Percentiles rank a stretch among this genome's conserved stretches.
phyloP scores from a whole-genome alignment of 768 basidiomycete genomes.

The Agrocybe praecox region DNA sequence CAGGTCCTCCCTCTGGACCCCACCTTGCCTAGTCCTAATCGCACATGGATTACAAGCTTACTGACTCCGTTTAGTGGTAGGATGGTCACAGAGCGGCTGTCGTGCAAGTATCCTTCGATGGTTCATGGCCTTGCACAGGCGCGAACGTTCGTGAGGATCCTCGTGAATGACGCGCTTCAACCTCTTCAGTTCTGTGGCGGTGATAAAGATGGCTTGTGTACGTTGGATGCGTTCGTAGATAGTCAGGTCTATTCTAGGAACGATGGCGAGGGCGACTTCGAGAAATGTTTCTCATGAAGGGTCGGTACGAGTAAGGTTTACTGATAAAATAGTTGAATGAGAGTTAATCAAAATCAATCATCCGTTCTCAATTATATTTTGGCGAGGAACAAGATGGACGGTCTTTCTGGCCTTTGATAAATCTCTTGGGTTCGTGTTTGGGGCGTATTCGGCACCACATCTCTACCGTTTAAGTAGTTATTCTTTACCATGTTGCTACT shows the following conservation, averaged over 20 bases:
- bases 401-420: too few relatives aligned
- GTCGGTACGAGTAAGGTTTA: too few relatives aligned
- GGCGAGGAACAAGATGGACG: too few relatives aligned
- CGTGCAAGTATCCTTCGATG: neutral
- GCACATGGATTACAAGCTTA: slow-evolving; percentile 56
- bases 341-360: too few relatives aligned
- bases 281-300: slow-evolving; percentile 45
- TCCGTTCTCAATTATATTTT: too few relatives aligned
- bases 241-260: slow-evolving; percentile 70
- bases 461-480: too few relatives aligned
- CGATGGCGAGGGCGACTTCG: slow-evolving; percentile 73
- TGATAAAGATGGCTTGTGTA: slow-evolving; percentile 57
- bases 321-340: too few relatives aligned
- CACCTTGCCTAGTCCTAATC: slow-evolving; percentile 25
- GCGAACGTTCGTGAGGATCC: slow-evolving; percentile 63
- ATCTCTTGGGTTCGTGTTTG: too few relatives aligned
- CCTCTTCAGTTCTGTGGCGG: slow-evolving; percentile 64
- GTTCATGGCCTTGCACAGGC: neutral
- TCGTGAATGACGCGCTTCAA: slow-evolving; percentile 76
- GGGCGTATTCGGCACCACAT: too few relatives aligned
- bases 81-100: slow-evolving; percentile 45
- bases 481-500: too few relatives aligned
- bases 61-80: slow-evolving; percentile 77
- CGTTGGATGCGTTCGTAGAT: slow-evolving; percentile 62
- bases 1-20: slow-evolving; percentile 37